phyloP scores from a whole-genome alignment of 2,329 filamentous ascomycete species.

The Fusarium sp. region DNA sequence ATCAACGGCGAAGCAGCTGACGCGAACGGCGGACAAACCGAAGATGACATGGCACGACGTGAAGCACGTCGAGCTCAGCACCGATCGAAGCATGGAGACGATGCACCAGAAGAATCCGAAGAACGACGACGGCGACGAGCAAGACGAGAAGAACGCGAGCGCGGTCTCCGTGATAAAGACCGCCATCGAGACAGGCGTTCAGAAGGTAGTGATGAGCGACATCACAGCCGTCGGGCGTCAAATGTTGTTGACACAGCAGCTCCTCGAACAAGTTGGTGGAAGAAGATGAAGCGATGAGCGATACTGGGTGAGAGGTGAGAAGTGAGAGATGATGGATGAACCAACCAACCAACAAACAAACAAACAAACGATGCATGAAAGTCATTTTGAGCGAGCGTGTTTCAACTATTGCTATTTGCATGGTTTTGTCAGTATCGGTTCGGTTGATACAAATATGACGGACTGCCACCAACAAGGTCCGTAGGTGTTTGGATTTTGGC shows the following conservation, averaged over 20 bases:
- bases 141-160: slow-evolving; percentile 59
- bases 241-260: slow-evolving; percentile 60
- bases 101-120: slow-evolving; percentile 58
- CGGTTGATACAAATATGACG: slow-evolving; percentile 19
- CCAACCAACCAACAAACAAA: slow-evolving; percentile 44
- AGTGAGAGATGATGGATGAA: slow-evolving; percentile 47
- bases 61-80: slow-evolving; percentile 63
- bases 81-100: slow-evolving; percentile 59
- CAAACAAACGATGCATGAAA: slow-evolving; percentile 40
- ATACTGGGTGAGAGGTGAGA: slow-evolving; percentile 22
- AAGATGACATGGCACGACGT: slow-evolving; percentile 64
- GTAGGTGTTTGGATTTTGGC: slow-evolving; percentile 25
- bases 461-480: slow-evolving; percentile 2
- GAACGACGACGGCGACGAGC: slow-evolving; percentile 60
- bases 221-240: slow-evolving; percentile 57
- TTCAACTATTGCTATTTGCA: slow-evolving; percentile 35
- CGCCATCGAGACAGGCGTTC: slow-evolving; percentile 51
- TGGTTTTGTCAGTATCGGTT: slow-evolving; percentile 27
- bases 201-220: slow-evolving; percentile 61
- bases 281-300: slow-evolving; percentile 62
- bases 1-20: slow-evolving; percentile 53
- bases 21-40: slow-evolving; percentile 54
- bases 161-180: slow-evolving; percentile 26
- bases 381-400: slow-evolving; percentile 48
- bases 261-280: slow-evolving; percentile 71